Conservation (phyloP, 2,329 filamentous ascomycete species). For the Colletotrichum melonis region DNA sequence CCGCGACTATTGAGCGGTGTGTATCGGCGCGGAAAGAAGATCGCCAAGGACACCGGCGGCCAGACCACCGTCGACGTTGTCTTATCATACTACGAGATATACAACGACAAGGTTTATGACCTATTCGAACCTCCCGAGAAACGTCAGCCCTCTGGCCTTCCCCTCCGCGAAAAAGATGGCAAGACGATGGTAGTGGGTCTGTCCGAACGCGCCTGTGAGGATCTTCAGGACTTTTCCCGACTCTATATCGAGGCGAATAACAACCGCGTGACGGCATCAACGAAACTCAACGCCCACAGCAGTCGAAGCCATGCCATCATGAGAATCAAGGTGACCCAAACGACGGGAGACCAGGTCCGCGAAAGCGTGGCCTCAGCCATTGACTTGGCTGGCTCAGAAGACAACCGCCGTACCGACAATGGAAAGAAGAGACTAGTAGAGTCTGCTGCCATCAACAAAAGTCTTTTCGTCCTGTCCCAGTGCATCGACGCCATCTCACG, state of each 20-base stretch:
- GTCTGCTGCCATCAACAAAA: slow-evolving; percentile 97
- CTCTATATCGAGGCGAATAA: slow-evolving; percentile 93
- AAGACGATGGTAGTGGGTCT: slow-evolving; percentile 90
- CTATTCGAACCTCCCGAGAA: slow-evolving; percentile 90
- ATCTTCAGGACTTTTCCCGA: slow-evolving; percentile 89
- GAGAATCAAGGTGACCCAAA: slow-evolving; percentile 88
- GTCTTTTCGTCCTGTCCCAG: slow-evolving; percentile 91
- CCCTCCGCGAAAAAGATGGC: slow-evolving; percentile 85
- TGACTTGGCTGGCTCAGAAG: slow-evolving; percentile 94
- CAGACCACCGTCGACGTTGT: slow-evolving; percentile 78
- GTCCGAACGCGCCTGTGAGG: slow-evolving; percentile 83
- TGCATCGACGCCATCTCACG: slow-evolving; percentile 94
- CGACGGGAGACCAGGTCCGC: slow-evolving; percentile 72
- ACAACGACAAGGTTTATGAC: slow-evolving; percentile 95
- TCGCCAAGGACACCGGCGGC: slow-evolving; percentile 80
- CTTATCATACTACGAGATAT: slow-evolving; percentile 95
- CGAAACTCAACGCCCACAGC: slow-evolving; percentile 92
- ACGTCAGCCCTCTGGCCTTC: slow-evolving; percentile 82
- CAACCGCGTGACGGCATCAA: slow-evolving; percentile 89
- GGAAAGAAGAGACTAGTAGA: slow-evolving; percentile 93
- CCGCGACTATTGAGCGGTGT: slow-evolving; percentile 86
- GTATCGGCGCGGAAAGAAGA: slow-evolving; percentile 86
- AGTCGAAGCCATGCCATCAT: slow-evolving; percentile 91
- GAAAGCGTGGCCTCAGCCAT: slow-evolving; percentile 93
- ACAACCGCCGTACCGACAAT: slow-evolving; percentile 94